These are phyloP conservation scores for Houttuynia cordata DNA, from an alignment of 164 flowering plant species.

Conservation along the genomic window DNA sequence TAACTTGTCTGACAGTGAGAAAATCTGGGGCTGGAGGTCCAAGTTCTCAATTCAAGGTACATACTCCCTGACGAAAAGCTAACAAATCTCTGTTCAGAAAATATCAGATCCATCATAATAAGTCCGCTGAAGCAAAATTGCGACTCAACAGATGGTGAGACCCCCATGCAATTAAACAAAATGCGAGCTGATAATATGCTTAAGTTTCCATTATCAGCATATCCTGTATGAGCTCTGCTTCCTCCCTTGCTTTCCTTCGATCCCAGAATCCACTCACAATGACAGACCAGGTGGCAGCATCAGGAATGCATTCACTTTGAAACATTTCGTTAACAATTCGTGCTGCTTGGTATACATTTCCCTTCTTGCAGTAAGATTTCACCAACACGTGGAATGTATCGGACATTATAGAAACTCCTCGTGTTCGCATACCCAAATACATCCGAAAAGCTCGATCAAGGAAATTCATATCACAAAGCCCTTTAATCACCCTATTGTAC, in stretches of 20 bases:
- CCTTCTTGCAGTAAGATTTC: constrained; percentile 43
- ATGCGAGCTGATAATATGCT: neutral
- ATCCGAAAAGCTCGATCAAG: constrained; percentile 46
- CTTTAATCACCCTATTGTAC: constrained; percentile 58
- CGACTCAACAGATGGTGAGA: no score
- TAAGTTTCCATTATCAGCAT: constrained; percentile 9
- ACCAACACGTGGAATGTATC: constrained; percentile 42
- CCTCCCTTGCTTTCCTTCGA: constrained; percentile 42
- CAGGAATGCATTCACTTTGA: constrained; percentile 60
- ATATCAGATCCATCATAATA: no score
- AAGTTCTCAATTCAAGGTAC: no score
- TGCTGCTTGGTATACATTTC: constrained; percentile 53
- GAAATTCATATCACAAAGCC: constrained; percentile 38
- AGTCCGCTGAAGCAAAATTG: no score
- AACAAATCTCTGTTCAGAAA: no score
- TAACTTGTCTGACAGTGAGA: no score
- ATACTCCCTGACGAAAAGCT: no score
- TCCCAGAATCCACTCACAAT: constrained; percentile 46
- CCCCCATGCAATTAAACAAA: no score
- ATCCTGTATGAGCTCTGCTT: constrained; percentile 34
- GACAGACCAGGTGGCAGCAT: constrained; percentile 43
- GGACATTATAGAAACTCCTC: constrained; percentile 44
- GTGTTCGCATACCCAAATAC: constrained; percentile 54
- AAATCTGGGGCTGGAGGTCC: no score
- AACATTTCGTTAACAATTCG: constrained; percentile 69